phyloP scores from a whole-genome alignment of 148 eudicot genomes.

The Rhododendron griersonianum region DNA sequence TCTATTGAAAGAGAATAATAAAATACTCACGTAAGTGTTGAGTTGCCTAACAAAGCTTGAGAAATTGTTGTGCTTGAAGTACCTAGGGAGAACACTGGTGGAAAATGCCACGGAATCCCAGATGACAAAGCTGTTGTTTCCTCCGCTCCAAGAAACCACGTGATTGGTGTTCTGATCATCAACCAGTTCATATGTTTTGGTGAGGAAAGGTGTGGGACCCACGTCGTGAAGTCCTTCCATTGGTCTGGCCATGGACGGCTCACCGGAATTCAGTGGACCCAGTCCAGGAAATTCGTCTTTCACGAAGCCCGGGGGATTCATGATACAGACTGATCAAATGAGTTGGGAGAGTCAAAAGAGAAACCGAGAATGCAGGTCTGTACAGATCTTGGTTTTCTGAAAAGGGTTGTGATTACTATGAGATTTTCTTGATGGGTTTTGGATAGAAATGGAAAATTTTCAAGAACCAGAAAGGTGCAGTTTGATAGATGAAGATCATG shows the following conservation, averaged over 20 bases:
- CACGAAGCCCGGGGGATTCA: constrained; percentile 22
- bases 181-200: constrained; percentile 49
- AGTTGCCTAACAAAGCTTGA: constrained; percentile 13
- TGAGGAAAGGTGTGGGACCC: constrained; percentile 51
- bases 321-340: background rate
- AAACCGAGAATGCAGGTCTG: background rate
- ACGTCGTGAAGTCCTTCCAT: constrained; percentile 36
- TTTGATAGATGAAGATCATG: background rate
- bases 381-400: background rate
- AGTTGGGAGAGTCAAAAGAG: background rate
- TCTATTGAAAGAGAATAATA: background rate
- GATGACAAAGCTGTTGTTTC: constrained; percentile 50
- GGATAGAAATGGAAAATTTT: background rate
- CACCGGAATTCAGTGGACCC: background rate
- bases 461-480: background rate
- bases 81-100: constrained; percentile 26
- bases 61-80: constrained; percentile 10
- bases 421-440: constrained; percentile 1
- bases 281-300: constrained; percentile 15
- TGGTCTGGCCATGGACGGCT: constrained; percentile 20
- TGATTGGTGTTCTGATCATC: constrained; percentile 33
- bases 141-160: constrained; percentile 46
- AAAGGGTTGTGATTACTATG: background rate
- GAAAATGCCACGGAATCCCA: constrained; percentile 49
- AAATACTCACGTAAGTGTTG: constrained; percentile 10